Base-by-base conservation (phyloP, 1,139 yeast species). In the Scheffersomyces segobiensis region DNA sequence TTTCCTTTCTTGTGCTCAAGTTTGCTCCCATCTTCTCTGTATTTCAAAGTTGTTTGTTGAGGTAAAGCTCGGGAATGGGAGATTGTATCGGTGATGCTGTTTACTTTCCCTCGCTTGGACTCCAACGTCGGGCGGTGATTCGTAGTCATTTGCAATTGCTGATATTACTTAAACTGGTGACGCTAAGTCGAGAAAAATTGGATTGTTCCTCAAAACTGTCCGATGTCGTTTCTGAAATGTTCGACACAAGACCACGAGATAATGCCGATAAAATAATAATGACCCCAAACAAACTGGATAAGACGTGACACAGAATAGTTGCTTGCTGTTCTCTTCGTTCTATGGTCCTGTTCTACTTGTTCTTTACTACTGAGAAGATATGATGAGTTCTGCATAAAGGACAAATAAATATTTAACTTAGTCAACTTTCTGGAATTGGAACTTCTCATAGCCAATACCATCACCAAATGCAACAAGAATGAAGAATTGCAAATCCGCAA, bases 101-200 rank as follows among this genome's bases (percentile, higher is more conserved):
- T 73, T 42, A 76, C 78, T 64, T 84, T 85, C 4, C 97, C 98
- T 65, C 87, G 82, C 58, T 96, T 93, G 60, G 95, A 91, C 67
- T 93, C 97, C 61, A 91, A 81, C 8, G 96, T 91, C 0, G 98
- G 97, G 70, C 96, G 82, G 69, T 91, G 97, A 54, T 96, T 95
- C 2, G 97, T 88, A 1, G 97, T 89, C 97, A 91, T 91, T 22
- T 22, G 57, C 52, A 42, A 21, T 50, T 53, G 53, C 53, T 32
- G 17, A 17, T 24, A 32, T 32, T 2, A 32, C 12, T 10, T 26
- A 32, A 24, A 24, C 4, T 12, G 42, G 17, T 32, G 12, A 2
- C 12, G 42, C 17, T 24, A 17, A 8, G 42, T 10, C 17, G 42
- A 10, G 4, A 32, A 32, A 14, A 12, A 4, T 32, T 32, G 42